These are phyloP conservation scores for Pichia paraexigua DNA, from an alignment of 805 yeast species.

Conservation along the genomic window DNA sequence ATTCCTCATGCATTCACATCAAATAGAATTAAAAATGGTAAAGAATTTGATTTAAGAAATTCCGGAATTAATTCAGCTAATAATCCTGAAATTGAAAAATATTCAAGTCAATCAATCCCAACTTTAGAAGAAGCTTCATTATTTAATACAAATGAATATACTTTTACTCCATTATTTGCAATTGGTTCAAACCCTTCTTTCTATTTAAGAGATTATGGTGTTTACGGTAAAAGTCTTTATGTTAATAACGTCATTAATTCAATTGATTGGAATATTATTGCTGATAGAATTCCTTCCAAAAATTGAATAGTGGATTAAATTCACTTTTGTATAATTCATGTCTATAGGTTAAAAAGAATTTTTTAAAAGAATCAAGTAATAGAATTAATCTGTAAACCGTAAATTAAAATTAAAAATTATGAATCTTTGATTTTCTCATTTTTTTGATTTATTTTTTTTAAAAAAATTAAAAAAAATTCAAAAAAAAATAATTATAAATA, in stretches of 20 bases:
- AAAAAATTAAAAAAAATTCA: neutral
- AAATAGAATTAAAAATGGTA: slow-evolving; percentile 34
- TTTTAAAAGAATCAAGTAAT: neutral
- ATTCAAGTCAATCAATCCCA: slow-evolving; percentile 19
- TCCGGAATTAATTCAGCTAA: neutral
- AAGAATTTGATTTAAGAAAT: slow-evolving; percentile 1
- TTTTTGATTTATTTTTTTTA: too few relatives aligned
- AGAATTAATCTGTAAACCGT: neutral
- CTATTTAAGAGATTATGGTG: slow-evolving; percentile 69
- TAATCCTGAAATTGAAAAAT: slow-evolving; percentile 9
- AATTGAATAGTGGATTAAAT: neutral
- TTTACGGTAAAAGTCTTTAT: slow-evolving; percentile 65
- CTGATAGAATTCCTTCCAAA: slow-evolving; percentile 31
- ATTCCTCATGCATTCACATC: slow-evolving; percentile 60
- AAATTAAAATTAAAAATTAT: too few relatives aligned
- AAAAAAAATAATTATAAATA: neutral
- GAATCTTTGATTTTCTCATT: too few relatives aligned
- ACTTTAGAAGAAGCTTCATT: slow-evolving; percentile 34
- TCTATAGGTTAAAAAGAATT: neutral
- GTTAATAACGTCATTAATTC: slow-evolving; percentile 68
- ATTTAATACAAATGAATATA: slow-evolving; percentile 34
- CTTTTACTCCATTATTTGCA: slow-evolving; percentile 53
- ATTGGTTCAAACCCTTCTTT: slow-evolving; percentile 67
- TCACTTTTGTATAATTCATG: neutral
- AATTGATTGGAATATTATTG: slow-evolving; percentile 76